Percentiles rank a stretch among this genome's conserved stretches.
phyloP scores from a whole-genome alignment of 176 grass and related monocot species.

The Aegilops umbellulata region DNA sequence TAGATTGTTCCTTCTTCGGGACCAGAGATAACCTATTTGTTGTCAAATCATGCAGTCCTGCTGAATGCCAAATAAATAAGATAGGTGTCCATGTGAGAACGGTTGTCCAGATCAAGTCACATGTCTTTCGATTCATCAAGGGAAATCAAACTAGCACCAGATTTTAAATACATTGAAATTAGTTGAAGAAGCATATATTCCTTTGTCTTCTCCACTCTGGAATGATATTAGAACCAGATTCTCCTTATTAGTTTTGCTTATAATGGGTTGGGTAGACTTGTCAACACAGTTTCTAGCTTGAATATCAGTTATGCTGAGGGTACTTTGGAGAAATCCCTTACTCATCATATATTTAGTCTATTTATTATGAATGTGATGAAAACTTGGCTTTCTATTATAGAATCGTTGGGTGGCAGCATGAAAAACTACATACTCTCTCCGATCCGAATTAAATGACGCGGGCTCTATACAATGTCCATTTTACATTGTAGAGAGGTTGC shows the following conservation, averaged over 20 bases:
- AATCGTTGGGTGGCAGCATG: background rate
- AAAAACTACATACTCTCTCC: background rate
- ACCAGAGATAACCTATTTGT: background rate
- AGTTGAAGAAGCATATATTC: slow-evolving; percentile 3
- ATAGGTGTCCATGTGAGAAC: background rate
- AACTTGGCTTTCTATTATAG: background rate
- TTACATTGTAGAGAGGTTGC: no score
- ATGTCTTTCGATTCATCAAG: background rate
- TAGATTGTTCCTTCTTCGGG: background rate
- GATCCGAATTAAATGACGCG: no score
- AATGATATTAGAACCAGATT: background rate
- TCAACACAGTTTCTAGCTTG: background rate
- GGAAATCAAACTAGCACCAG: background rate
- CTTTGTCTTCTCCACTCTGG: background rate
- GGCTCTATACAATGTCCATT: no score
- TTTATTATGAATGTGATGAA: background rate
- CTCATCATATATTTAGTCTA: background rate
- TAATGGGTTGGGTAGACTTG: background rate
- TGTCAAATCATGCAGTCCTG: background rate
- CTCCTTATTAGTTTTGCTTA: background rate
- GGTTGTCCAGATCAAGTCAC: background rate
- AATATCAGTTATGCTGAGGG: background rate
- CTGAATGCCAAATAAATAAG: background rate
- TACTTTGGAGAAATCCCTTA: background rate
- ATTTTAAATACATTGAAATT: background rate